These are phyloP conservation scores for Ceratocystis smalleyi DNA, from an alignment of 2,329 filamentous ascomycete genomes.

Conservation along the genomic window DNA sequence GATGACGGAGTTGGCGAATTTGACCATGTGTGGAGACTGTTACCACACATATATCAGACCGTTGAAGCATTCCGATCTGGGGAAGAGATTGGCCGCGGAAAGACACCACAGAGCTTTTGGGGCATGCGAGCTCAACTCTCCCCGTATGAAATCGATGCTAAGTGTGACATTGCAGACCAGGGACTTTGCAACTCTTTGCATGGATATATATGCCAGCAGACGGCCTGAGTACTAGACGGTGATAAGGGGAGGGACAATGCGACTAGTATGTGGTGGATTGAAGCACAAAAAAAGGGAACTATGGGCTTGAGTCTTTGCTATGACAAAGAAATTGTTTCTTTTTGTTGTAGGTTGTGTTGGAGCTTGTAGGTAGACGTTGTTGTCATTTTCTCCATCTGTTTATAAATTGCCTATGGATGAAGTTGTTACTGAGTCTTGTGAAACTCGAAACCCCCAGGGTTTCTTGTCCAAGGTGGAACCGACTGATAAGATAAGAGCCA, in stretches of 20 bases:
- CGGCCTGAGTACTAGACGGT: background rate
- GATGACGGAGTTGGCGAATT: slow-evolving; percentile 57
- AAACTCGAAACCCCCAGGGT: background rate
- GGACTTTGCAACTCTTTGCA: slow-evolving; percentile 7
- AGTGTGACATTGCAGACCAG: slow-evolving; percentile 31
- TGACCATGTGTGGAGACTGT: slow-evolving; percentile 78
- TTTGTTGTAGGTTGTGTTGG: background rate
- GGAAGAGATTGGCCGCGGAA: slow-evolving; percentile 40
- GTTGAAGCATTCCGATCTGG: slow-evolving; percentile 52
- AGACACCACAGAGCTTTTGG: slow-evolving; percentile 45
- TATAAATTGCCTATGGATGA: background rate
- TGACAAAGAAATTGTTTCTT: background rate
- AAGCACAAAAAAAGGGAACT: background rate
- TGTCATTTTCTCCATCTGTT: background rate
- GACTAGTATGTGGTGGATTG: background rate
- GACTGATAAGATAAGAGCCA: slow-evolving; percentile 14
- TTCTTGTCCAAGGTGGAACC: background rate
- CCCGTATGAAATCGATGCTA: slow-evolving; percentile 63
- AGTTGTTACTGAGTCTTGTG: background rate
- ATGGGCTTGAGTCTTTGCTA: background rate
- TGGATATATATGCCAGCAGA: slow-evolving; percentile 14
- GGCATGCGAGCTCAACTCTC: slow-evolving; percentile 62
- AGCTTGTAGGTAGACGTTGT: background rate
- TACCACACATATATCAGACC: slow-evolving; percentile 46
- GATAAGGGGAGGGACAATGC: background rate